Evolutionary conservation across 306 rosid species (phyloP).

Genomic region (Casuarina equisetifolia): DNA sequence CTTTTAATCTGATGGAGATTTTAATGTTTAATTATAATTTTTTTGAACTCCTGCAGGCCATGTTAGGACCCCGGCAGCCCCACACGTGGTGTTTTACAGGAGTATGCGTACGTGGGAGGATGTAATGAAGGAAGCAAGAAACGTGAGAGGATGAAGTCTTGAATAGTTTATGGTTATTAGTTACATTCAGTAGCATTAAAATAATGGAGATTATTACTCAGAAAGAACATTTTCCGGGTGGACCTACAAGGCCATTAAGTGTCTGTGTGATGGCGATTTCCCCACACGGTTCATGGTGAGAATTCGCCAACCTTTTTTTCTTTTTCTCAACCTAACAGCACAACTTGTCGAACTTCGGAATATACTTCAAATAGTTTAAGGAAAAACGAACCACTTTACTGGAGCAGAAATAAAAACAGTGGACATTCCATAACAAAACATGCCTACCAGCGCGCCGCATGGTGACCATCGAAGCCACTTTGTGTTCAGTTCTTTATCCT

Average conservation of each 20-base stretch:
- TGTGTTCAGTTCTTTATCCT: neutral
- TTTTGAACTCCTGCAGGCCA: neutral
- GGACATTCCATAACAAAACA: neutral
- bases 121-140: neutral
- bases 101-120: neutral
- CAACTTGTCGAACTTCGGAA: neutral
- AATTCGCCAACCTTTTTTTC: conserved; percentile 27
- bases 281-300: conserved; percentile 32
- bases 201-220: conserved; percentile 20
- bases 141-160: neutral
- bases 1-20: neutral
- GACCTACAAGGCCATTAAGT: conserved; percentile 32
- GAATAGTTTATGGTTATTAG: neutral
- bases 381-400: neutral
- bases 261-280: conserved; percentile 30
- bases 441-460: neutral
- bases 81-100: neutral
- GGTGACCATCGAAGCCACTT: neutral
- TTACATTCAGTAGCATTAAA: neutral
- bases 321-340: neutral
- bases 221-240: conserved; percentile 21
- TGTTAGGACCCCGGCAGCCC: neutral
- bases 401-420: neutral
- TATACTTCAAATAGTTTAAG: neutral
- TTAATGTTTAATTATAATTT: neutral